Base-by-base conservation (phyloP, 805 yeast species). In the Lachancea sp. region DNA sequence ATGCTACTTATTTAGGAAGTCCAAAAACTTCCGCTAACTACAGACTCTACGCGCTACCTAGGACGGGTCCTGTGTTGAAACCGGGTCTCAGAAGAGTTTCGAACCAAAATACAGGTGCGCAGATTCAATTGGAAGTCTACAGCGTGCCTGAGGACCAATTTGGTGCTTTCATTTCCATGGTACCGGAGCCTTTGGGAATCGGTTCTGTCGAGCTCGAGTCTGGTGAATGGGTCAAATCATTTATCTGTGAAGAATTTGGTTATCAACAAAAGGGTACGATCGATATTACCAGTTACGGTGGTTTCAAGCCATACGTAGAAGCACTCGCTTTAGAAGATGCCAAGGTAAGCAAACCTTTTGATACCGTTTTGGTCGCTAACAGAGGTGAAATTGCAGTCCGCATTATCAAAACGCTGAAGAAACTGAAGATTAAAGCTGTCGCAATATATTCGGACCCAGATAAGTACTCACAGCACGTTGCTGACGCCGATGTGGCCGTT, bases 301-400 rank as follows among this genome's bases (percentile, higher is more conserved):
- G 96, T 4, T 90, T 96, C 90, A 78, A 80, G 60, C 65, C 70
- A 2, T 86, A 84, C 65, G 52, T 47, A 29, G 45, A 52, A 3
- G 26, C 32, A 19, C 23, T 57, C 30, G 33, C 51, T 47, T 33
- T 38, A 36, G 41, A 49, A 40, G 43, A 55, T 34, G 43, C 60
- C 12, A 45, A 69, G 40, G 45, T 51, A 13, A 65, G 65, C 43
- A 77, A 75, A 54, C 92, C 94, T 1, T 87, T 88, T 65, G 70
- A 78, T 16, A 74, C 82, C 8, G 96, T 90, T n/a, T 72, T 90
- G 41, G 92, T 90, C 40, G 97, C 97, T 29, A 90, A 90, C 69
- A 77, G 98, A 67, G 97, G 97, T 61, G 98, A 90, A 66, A 90
- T 90, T 55, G 97, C 98, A 2, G 97, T 89, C 22, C 72, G 98